Base-by-base conservation (phyloP, 805 yeast genomes). In the Wickerhamomyces queroliae region DNA sequence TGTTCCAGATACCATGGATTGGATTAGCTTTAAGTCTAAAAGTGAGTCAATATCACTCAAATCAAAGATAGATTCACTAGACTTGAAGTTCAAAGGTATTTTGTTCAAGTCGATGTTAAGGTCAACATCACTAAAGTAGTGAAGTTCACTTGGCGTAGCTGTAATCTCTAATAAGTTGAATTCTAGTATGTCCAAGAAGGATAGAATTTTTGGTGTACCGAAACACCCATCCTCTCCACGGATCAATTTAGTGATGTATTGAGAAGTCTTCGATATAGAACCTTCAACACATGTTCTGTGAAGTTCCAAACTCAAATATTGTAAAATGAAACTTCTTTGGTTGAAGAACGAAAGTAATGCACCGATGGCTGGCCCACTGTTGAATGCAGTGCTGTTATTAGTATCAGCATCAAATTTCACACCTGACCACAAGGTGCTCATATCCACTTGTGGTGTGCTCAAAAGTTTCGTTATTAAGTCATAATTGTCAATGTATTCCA, bases 241-340 rank as follows among this genome's bases (percentile, higher is more conserved):
- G 31, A 81, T 76, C 17, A 89, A 62, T 4, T 67, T 50, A 5
- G 71, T 65, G 20, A 80, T 64, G 47, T 83, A 82, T 19, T 66
- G 61, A 32, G 72, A 63, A 41, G 75, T 67, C 48, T 78, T 62
- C 21, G 83, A 62, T 28, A 78, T 50, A 7, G 82, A 66, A 7
- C 76, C 70, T 47, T 62, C 44, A 33, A 50, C 40, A 0, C 72
- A 65, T 12, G 76, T 64, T 40, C 70, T 70, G 53, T 83, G 89
- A n/a, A 91, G 66, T 47, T 88, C 95, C 39, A 83, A 61, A 15
- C 90, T 74, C 43, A 87, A 61, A 49, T 79, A 77, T 46, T 83
- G 84, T 19, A 87, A 62, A 12, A 83, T 62, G 16, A 70, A 63
- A 32, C 78, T 71, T 50, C 95, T 71, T 46, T 76, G 80, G 30